phyloP scores from a whole-genome alignment of 345 rosid genomes.

The Hevea brasiliensis region DNA sequence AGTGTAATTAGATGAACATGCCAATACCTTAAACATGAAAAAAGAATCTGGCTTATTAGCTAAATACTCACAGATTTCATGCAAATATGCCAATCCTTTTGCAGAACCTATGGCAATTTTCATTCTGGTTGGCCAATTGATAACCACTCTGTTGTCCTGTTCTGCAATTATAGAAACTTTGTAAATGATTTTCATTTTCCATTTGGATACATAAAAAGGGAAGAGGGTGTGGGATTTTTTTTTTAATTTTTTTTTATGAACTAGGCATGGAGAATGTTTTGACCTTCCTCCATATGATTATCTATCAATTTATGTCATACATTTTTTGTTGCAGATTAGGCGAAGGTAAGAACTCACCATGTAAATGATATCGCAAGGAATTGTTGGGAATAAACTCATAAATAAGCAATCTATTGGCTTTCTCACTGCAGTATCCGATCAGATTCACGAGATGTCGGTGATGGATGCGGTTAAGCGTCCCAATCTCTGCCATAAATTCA shows the following conservation, averaged over 20 bases:
- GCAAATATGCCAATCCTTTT: slow-evolving; percentile 20
- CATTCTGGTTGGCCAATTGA: slow-evolving; percentile 18
- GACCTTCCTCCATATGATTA: no score
- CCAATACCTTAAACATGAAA: no score
- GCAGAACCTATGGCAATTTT: slow-evolving; percentile 15
- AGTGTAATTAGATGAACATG: no score
- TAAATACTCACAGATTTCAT: slow-evolving; percentile 14
- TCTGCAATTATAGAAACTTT: neutral
- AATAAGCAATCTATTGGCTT: slow-evolving; percentile 17
- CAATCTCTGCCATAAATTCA: slow-evolving; percentile 23
- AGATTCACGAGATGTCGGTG: slow-evolving; percentile 24
- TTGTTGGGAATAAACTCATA: slow-evolving; percentile 22
- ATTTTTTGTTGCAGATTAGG: no score
- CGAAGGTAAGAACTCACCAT: slow-evolving; percentile 2
- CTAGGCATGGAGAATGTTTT: no score
- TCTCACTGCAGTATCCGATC: slow-evolving; percentile 19
- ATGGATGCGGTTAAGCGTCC: slow-evolving; percentile 10
- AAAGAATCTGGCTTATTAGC: no score
- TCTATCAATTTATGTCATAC: no score
- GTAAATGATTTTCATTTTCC: no score
- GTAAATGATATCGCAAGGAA: slow-evolving; percentile 20
- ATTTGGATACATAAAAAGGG: neutral
- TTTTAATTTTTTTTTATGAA: no score
- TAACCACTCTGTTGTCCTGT: slow-evolving; percentile 50
- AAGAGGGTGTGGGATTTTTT: no score